Percentiles rank a stretch among this genome's conserved stretches.
These are phyloP conservation scores for Pyrenochaeta sp. DNA, from an alignment of 2,329 filamentous ascomycete species.

Conservation along the genomic window DNA sequence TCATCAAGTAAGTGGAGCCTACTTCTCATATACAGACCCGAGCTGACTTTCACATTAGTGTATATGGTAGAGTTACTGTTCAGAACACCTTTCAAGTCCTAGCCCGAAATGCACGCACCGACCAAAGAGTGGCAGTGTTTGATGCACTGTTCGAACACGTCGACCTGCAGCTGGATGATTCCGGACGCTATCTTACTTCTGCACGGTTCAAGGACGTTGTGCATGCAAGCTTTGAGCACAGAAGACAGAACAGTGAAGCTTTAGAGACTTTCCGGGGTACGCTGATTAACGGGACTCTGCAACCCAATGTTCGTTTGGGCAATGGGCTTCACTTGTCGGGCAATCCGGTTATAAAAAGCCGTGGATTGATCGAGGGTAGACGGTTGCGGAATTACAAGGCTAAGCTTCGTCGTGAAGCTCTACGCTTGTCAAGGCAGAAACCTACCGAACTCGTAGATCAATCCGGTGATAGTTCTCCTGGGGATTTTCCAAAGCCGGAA, in stretches of 20 bases:
- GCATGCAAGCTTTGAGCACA: not conserved
- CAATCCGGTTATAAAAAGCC: conserved; percentile 6
- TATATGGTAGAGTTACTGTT: not conserved
- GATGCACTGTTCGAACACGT: conserved; percentile 17
- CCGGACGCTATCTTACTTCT: conserved; percentile 4
- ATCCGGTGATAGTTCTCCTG: not conserved
- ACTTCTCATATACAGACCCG: too few species aligned
- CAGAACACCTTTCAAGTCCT: conserved; percentile 7
- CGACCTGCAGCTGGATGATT: conserved; percentile 7
- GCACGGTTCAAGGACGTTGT: conserved; percentile 7
- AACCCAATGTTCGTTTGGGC: conserved; percentile 29
- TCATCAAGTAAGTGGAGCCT: conserved; percentile 18
- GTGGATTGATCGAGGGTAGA: conserved; percentile 2
- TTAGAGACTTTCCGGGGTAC: conserved; percentile 28
- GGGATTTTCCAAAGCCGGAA: not conserved
- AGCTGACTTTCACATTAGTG: conserved; percentile 12
- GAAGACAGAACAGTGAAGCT: conserved; percentile 5
- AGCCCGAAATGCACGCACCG: conserved; percentile 18
- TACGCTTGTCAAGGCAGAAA: not conserved
- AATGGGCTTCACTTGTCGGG: conserved; percentile 19
- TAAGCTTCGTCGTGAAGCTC: not conserved
- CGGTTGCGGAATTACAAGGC: not conserved
- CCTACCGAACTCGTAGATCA: not conserved
- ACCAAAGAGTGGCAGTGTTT: conserved; percentile 11
- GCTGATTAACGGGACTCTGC: conserved; percentile 26